Evolutionary conservation across 306 rosid species (phyloP), one percentile per base, ranked within the genome.

Genomic region (Begonia fuchsioides): DNA sequence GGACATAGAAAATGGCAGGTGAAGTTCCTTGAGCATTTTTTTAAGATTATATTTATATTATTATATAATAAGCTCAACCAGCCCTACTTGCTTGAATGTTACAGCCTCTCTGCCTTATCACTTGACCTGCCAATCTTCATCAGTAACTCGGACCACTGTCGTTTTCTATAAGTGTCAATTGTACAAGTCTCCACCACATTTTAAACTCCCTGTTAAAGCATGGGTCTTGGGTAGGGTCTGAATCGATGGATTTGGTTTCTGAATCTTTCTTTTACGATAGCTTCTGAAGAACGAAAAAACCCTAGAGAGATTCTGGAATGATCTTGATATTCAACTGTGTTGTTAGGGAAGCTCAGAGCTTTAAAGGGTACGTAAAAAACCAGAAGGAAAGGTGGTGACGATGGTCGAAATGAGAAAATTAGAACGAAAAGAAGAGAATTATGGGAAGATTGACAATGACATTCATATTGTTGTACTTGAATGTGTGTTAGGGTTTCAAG

Each of bases 141-240:
- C 93, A 71, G 26, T 61, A 69, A 58, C 49, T 66, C 74, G 90
- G 92, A 74, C 88, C 86, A 82, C 90, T 57, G 57, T 59, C 60
- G 32, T 38, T 68, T 59, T 63, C 54, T 40, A 18, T 6, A 10
- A 41, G 41, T 12, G 13, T 39, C 41, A 45, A 43, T 56, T 26
- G 35, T 5, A 26, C 58, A 54, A 47, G 50, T 53, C 56, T 54
- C 51, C 53, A 20, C 68, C 58, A 35, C 61, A 62, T 32, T 49
- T 71, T 58, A 50, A 68, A 38, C 50, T 48, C 47, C 32, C 55
- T 26, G 53, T 51, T 57, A 61, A 66, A 53, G 41, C 63, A 47
- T 62, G 53, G n/a, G n/a, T n/a, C n/a, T n/a, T n/a, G n/a, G 11
- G 55, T 60, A 70, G 60, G 47, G 59, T 51, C 65, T 58, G 13